Percentiles rank a stretch among this genome's conserved stretches.
phyloP scores from a whole-genome alignment of 2,329 filamentous ascomycete genomes.

The Alternaria panax region DNA sequence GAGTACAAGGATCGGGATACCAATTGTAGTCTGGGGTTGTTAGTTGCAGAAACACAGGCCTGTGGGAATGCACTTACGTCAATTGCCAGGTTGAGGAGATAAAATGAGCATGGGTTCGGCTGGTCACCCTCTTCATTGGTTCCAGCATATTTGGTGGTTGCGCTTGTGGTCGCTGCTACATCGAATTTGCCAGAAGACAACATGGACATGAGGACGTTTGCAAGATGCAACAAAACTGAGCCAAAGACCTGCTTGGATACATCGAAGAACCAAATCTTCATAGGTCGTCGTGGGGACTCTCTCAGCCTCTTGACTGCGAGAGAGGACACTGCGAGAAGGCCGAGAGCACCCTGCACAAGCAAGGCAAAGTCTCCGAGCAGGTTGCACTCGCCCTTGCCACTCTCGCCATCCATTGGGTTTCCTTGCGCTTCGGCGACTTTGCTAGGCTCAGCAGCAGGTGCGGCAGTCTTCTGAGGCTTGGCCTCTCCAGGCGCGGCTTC shows the following conservation, averaged over 20 bases:
- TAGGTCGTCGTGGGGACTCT: conserved; percentile 86
- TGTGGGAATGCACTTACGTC: conserved; percentile 72
- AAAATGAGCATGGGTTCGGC: conserved; percentile 96
- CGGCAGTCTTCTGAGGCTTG: conserved; percentile 19
- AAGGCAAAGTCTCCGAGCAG: conserved; percentile 91
- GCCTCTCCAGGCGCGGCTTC: conserved; percentile 9
- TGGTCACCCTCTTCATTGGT: conserved; percentile 51
- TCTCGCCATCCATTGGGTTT: conserved; percentile 51
- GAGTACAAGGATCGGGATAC: conserved; percentile 92
- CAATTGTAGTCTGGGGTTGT: conserved; percentile 79
- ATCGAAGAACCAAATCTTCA: conserved; percentile 99
- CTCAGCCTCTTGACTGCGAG: conserved; percentile 93
- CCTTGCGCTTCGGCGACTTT: conserved; percentile 28
- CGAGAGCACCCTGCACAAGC: conserved; percentile 86
- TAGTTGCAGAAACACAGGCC: conserved; percentile 1
- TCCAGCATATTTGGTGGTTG: conserved; percentile 33
- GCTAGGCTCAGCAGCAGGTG: conserved; percentile 22
- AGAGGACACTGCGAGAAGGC: conserved; percentile 80
- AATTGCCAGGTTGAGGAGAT: conserved; percentile 90
- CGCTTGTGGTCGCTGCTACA: conserved; percentile 59
- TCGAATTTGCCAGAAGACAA: conserved; percentile 86
- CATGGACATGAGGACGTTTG: conserved; percentile 97
- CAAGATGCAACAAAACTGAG: conserved; percentile 86
- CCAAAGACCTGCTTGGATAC: conserved; percentile 97
- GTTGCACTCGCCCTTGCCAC: conserved; percentile 76